Percentiles rank a stretch among this genome's conserved stretches.
These are phyloP conservation scores for Leptographium galeiforme DNA, from an alignment of 2,329 filamentous ascomycete genomes.

Conservation along the genomic window DNA sequence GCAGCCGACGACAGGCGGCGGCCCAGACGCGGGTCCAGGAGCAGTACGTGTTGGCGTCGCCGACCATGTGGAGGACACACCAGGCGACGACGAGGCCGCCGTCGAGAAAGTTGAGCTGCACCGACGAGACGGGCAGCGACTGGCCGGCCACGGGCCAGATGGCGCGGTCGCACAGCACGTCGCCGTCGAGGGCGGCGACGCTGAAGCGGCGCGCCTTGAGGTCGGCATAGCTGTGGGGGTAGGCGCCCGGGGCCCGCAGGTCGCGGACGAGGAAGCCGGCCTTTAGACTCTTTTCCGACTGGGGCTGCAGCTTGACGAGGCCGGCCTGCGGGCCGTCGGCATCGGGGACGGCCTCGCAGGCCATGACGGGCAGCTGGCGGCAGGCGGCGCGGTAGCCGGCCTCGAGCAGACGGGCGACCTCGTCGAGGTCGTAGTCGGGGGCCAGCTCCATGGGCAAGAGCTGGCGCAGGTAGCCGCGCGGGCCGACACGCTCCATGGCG, in stretches of 20 bases:
- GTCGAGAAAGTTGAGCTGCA: constrained; percentile 3
- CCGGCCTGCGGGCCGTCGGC: neutral
- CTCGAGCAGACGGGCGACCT: neutral
- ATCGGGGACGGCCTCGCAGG: neutral
- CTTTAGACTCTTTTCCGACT: neutral
- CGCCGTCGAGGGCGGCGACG: neutral
- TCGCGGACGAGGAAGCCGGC: neutral
- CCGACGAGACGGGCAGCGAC: neutral
- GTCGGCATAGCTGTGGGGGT: neutral
- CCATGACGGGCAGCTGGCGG: neutral
- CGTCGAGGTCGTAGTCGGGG: neutral
- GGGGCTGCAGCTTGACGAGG: neutral
- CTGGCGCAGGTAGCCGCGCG: constrained; percentile 2
- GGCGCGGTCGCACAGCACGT: neutral
- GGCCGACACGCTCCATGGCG: constrained; percentile 1
- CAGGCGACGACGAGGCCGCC: constrained; percentile 1
- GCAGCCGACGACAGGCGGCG: neutral
- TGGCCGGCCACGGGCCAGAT: neutral
- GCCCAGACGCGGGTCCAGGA: constrained; percentile 2
- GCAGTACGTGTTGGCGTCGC: constrained; percentile 1
- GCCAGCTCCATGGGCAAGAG: constrained; percentile 2
- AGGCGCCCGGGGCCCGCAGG: neutral
- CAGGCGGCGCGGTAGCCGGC: neutral
- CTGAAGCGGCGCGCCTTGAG: neutral
- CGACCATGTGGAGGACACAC: constrained; percentile 2